Conservation (phyloP, 352 stramenopile genomes). For the Globisporangium radiosum region DNA sequence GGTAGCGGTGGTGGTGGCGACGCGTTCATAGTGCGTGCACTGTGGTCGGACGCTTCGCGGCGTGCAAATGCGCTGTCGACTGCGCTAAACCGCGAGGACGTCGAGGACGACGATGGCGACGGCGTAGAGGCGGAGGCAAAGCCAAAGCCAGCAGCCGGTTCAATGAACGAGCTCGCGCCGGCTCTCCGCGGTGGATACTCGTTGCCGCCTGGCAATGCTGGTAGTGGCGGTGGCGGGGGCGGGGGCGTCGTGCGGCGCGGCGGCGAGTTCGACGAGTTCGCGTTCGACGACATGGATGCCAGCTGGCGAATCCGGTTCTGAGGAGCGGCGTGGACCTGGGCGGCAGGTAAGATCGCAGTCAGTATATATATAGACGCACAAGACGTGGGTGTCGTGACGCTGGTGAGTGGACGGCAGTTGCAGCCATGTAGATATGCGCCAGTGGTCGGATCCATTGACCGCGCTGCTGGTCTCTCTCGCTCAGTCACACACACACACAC, state of each 20-base stretch:
- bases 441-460: no score
- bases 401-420: not conserved
- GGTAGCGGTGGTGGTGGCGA: not conserved
- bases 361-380: not conserved
- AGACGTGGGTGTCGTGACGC: not conserved
- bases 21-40: not conserved
- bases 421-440: no score
- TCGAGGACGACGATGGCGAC: slow-evolving; percentile 12
- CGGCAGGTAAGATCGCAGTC: no score
- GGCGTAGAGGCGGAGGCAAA: slow-evolving; percentile 11
- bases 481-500: not conserved
- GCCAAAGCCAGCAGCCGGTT: slow-evolving; percentile 14
- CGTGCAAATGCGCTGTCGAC: slow-evolving; percentile 17
- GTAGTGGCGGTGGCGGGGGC: not conserved
- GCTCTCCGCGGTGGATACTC: slow-evolving; percentile 12
- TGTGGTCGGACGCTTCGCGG: not conserved
- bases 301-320: slow-evolving; percentile 18
- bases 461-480: no score
- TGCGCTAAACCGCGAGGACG: slow-evolving; percentile 11
- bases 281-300: slow-evolving; percentile 13
- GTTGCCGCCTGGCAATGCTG: not conserved
- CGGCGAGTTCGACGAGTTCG: not conserved
- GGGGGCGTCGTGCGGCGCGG: not conserved
- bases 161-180: slow-evolving; percentile 10
- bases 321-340: not conserved